Conservation (phyloP, 768 basidiomycete species). For the Amylocystis lapponica region DNA sequence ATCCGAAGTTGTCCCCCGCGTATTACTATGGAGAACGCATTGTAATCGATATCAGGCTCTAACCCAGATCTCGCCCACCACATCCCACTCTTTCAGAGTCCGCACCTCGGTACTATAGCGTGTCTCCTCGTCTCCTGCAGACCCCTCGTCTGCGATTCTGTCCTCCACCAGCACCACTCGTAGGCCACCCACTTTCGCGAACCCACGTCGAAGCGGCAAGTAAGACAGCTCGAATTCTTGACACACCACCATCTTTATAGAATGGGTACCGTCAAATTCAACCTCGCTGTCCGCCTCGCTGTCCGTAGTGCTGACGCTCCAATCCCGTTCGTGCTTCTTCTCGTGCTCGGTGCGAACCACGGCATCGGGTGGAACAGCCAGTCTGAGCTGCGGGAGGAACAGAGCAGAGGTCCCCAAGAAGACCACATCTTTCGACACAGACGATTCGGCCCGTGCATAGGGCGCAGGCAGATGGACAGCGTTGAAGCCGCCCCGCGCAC, state of each 20-base stretch:
- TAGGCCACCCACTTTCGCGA: constrained; percentile 61
- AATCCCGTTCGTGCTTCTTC: constrained; percentile 3
- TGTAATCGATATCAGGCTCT: too few relatives aligned
- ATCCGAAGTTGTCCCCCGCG: too few relatives aligned
- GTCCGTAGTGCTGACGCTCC: constrained; percentile 17
- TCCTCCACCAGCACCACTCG: constrained; percentile 65
- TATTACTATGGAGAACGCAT: too few relatives aligned
- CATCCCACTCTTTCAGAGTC: constrained; percentile 64
- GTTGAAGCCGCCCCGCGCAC: not conserved
- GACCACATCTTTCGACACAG: constrained; percentile 10
- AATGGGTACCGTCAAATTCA: constrained; percentile 2
- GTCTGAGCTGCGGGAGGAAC: constrained; percentile 20
- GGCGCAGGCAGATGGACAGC: constrained; percentile 20
- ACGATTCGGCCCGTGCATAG: not conserved
- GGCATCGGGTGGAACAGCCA: constrained; percentile 8
- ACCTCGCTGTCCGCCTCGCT: constrained; percentile 16
- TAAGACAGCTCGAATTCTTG: constrained; percentile 64
- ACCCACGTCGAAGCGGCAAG: constrained; percentile 53
- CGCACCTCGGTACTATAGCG: constrained; percentile 30
- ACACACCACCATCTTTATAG: constrained; percentile 30
- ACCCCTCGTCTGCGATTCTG: constrained; percentile 32
- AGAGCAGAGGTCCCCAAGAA: constrained; percentile 25
- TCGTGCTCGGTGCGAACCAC: not conserved
- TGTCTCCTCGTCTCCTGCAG: constrained; percentile 16
- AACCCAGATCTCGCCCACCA: constrained; percentile 70